A percentile compares a stretch with the other conserved stretches of the same genome.
Evolutionary conservation across 352 stramenopile species (phyloP).

Genomic region (Phytophthora meadii): DNA sequence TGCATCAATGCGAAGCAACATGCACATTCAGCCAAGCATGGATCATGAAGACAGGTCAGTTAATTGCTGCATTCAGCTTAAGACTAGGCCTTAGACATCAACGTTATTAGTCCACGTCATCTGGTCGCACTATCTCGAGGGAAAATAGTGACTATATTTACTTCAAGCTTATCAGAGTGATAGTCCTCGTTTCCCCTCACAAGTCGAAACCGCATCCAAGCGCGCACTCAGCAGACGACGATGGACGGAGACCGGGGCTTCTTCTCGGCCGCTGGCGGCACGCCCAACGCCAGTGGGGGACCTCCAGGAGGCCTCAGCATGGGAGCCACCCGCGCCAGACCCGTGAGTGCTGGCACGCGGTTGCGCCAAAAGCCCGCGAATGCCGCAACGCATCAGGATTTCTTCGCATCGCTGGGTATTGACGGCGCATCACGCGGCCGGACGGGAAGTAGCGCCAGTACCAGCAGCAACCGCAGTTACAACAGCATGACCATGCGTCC

Average conservation of each 20-base stretch:
- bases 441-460: conserved; percentile 31
- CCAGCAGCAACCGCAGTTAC: conserved; percentile 44
- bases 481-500: conserved; percentile 36
- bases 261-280: conserved; percentile 23
- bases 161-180: conserved; percentile 12
- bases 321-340: conserved; percentile 36
- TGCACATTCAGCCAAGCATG: neutral
- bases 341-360: conserved; percentile 61
- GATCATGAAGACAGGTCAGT: too few relatives aligned
- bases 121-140: conserved; percentile 17
- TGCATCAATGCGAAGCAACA: neutral
- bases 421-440: conserved; percentile 30
- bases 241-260: conserved; percentile 46
- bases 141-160: conserved; percentile 4
- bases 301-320: neutral
- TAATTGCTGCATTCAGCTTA: too few relatives aligned
- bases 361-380: conserved; percentile 65
- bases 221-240: conserved; percentile 8
- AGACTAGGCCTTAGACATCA: neutral
- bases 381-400: conserved; percentile 46
- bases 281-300: neutral
- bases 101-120: conserved; percentile 9
- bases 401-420: conserved; percentile 64
- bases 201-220: conserved; percentile 45
- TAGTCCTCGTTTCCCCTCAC: conserved; percentile 7